Evolutionary conservation across 805 yeast species (phyloP).

Genomic region (Candida ficus): DNA sequence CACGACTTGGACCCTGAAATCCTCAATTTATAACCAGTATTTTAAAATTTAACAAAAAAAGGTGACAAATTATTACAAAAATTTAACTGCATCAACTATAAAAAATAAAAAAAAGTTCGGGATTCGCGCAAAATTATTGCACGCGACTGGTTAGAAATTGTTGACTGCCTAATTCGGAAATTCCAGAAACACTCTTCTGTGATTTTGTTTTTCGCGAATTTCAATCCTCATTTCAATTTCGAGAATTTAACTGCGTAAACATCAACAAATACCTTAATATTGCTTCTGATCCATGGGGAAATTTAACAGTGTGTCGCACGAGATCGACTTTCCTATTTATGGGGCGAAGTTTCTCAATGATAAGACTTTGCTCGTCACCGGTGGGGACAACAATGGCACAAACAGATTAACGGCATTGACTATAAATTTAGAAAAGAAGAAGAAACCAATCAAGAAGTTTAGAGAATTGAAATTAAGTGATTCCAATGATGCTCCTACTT

Average conservation of each 20-base stretch:
- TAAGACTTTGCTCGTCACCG: constrained; percentile 65
- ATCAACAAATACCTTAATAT: too few relatives aligned
- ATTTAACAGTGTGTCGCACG: constrained; percentile 14
- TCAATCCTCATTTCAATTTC: too few relatives aligned
- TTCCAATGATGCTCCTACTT: constrained; percentile 82
- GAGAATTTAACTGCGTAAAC: too few relatives aligned
- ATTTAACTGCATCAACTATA: too few relatives aligned
- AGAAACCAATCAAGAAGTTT: constrained; percentile 53
- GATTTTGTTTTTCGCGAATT: not conserved
- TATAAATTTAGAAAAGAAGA: constrained; percentile 48
- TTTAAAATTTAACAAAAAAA: too few relatives aligned
- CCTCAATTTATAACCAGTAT: too few relatives aligned
- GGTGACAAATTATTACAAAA: too few relatives aligned
- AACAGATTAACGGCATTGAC: constrained; percentile 74
- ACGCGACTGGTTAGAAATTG: too few relatives aligned
- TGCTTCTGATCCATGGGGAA: constrained; percentile 18
- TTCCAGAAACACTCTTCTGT: not conserved
- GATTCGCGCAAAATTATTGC: too few relatives aligned
- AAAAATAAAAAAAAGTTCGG: too few relatives aligned
- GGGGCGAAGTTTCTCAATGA: constrained; percentile 71
- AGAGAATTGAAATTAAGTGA: constrained; percentile 59
- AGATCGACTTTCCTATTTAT: constrained; percentile 69
- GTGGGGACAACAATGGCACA: constrained; percentile 58
- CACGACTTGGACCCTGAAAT: too few relatives aligned
- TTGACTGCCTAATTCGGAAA: constrained; percentile 4